These are phyloP conservation scores for Thymus mandschuricus DNA, from an alignment of 257 asterid genomes.

Conservation along the genomic window DNA sequence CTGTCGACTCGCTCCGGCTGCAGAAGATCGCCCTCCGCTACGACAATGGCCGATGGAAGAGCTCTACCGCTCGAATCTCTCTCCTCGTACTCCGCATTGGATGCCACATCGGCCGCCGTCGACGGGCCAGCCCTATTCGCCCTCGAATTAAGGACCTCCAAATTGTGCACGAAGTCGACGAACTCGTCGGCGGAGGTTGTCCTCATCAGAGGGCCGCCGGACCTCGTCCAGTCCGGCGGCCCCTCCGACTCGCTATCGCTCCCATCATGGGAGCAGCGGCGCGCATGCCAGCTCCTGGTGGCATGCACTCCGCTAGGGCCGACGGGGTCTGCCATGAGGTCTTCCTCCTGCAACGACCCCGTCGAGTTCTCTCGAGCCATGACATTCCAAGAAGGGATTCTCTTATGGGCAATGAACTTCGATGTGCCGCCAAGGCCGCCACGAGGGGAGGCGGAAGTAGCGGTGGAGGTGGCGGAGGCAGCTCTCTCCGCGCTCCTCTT, in stretches of 20 bases:
- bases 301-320: background rate
- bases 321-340: conserved; percentile 41
- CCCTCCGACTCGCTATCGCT: conserved; percentile 81
- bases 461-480: conserved; percentile 42
- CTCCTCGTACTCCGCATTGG: conserved; percentile 58
- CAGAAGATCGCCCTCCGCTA: conserved; percentile 79
- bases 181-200: conserved; percentile 81
- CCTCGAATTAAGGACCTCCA: conserved; percentile 47
- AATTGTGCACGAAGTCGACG: conserved; percentile 70
- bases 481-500: conserved; percentile 80
- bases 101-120: conserved; percentile 43
- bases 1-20: conserved; percentile 72
- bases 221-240: conserved; percentile 67
- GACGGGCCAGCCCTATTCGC: conserved; percentile 34
- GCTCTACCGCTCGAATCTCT: conserved; percentile 40
- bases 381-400: conserved; percentile 95
- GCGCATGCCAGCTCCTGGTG: conserved; percentile 39
- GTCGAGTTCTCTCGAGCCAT: conserved; percentile 82
- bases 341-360: conserved; percentile 75
- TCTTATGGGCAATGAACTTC: conserved; percentile 59
- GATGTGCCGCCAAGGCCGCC: conserved; percentile 39
- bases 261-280: conserved; percentile 54
- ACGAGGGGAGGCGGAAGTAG: conserved; percentile 43
- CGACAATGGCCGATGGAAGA: conserved; percentile 40
- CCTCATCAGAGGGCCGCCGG: conserved; percentile 99